Percentiles rank a stretch among this genome's conserved stretches.
These are phyloP conservation scores for Volvariella volvacea DNA, from an alignment of 1,284 basidiomycete species.

Conservation along the genomic window DNA sequence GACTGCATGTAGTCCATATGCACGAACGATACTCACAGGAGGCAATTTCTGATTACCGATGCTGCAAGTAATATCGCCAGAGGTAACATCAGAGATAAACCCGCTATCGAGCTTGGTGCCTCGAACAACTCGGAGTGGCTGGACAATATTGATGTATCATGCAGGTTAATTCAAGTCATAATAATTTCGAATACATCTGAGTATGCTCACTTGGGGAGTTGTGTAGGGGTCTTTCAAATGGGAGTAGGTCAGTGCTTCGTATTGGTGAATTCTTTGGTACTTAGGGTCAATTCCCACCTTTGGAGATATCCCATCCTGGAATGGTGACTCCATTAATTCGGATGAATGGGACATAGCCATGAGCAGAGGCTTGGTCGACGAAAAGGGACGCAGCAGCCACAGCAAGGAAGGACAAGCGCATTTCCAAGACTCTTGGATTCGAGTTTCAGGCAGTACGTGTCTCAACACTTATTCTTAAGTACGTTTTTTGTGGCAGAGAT, in stretches of 20 bases:
- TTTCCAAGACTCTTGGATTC: too few species aligned
- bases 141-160: too few species aligned
- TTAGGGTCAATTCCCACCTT: too few species aligned
- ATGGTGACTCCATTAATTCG: slow-evolving; percentile 20
- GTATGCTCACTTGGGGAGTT: slow-evolving; percentile 18
- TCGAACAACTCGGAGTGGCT: slow-evolving; percentile 26
- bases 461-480: too few species aligned
- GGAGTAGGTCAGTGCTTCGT: too few species aligned
- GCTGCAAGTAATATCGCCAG: slow-evolving; percentile 27
- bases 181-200: background rate
- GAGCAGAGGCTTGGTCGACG: slow-evolving; percentile 16
- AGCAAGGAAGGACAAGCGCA: slow-evolving; percentile 1
- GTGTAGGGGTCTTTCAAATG: slow-evolving; percentile 15
- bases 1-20: too few species aligned
- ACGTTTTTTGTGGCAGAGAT: too few species aligned
- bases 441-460: too few species aligned
- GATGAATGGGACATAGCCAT: slow-evolving; percentile 22
- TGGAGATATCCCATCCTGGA: slow-evolving; percentile 21
- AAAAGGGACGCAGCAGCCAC: slow-evolving; percentile 9
- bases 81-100: slow-evolving; percentile 22
- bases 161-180: background rate
- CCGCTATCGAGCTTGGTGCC: slow-evolving; percentile 27
- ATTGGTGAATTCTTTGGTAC: too few species aligned
- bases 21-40: slow-evolving; percentile 20
- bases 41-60: slow-evolving; percentile 28